Evolutionary conservation across 2,329 filamentous ascomycete genomes (phyloP).

Genomic region (Cryphonectria carpinicola): DNA sequence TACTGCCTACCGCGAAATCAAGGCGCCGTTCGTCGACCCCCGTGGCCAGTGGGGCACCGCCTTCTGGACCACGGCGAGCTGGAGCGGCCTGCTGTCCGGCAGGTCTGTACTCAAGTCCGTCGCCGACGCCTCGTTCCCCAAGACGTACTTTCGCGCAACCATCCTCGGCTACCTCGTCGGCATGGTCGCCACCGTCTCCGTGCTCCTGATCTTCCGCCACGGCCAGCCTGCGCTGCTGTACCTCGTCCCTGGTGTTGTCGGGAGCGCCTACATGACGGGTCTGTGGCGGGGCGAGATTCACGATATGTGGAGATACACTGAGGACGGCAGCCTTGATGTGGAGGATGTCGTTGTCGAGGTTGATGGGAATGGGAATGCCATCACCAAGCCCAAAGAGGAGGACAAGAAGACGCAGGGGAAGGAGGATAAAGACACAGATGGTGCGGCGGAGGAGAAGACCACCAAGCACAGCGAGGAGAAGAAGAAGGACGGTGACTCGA

Average conservation of each 20-base stretch:
- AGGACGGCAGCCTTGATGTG: slow-evolving; percentile 65
- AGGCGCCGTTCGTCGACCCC: slow-evolving; percentile 59
- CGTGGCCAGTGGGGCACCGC: slow-evolving; percentile 81
- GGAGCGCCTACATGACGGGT: slow-evolving; percentile 76
- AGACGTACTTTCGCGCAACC: slow-evolving; percentile 82
- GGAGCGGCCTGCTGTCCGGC: slow-evolving; percentile 32
- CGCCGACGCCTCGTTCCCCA: slow-evolving; percentile 65
- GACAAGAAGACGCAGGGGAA: slow-evolving; percentile 42
- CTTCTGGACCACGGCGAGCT: slow-evolving; percentile 68
- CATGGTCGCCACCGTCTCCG: slow-evolving; percentile 74
- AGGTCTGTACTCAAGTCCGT: slow-evolving; percentile 39
- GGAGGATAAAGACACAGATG: slow-evolving; percentile 30
- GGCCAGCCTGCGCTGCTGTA: slow-evolving; percentile 92
- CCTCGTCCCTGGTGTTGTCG: slow-evolving; percentile 83
- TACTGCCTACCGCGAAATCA: slow-evolving; percentile 52
- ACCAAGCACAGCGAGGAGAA: slow-evolving; percentile 41
- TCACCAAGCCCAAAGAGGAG: slow-evolving; percentile 44
- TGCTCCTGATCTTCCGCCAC: slow-evolving; percentile 77
- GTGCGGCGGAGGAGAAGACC: slow-evolving; percentile 32
- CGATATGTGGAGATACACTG: slow-evolving; percentile 81
- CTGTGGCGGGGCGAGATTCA: slow-evolving; percentile 70
- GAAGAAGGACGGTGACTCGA: slow-evolving; percentile 24
- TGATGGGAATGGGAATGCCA: slow-evolving; percentile 51
- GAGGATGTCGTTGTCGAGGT: slow-evolving; percentile 60
- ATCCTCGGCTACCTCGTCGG: slow-evolving; percentile 77